Conservation (phyloP, 2,329 filamentous ascomycete species). For the Penicillium decumbens region DNA sequence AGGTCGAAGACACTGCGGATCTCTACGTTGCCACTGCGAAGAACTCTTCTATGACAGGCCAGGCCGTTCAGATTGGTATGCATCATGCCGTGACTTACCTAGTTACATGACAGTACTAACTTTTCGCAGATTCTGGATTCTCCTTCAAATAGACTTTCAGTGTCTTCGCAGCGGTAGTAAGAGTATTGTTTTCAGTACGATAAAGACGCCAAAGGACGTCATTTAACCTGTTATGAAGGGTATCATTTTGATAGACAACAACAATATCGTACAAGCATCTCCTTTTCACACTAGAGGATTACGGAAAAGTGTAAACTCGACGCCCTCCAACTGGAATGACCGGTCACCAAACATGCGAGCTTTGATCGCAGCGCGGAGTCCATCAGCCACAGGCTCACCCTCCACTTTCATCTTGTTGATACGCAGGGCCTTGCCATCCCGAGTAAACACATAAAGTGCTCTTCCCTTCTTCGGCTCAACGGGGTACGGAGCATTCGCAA, state of each 20-base stretch:
- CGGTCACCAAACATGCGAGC: slow-evolving; percentile 36
- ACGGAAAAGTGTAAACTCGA: slow-evolving; percentile 31
- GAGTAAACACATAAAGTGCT: slow-evolving; percentile 36
- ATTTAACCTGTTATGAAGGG: slow-evolving; percentile 1
- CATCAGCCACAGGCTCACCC: slow-evolving; percentile 34
- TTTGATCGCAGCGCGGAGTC: slow-evolving; percentile 37
- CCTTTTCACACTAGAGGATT: slow-evolving; percentile 29
- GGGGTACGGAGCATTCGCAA: slow-evolving; percentile 28
- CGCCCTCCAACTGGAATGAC: slow-evolving; percentile 24
- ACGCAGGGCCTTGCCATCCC: slow-evolving; percentile 34
- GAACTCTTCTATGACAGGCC: slow-evolving; percentile 46
- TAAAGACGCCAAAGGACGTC: not conserved
- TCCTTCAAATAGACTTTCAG: slow-evolving; percentile 17
- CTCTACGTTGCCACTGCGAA: slow-evolving; percentile 40
- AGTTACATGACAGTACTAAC: slow-evolving; percentile 8
- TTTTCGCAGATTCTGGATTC: slow-evolving; percentile 31
- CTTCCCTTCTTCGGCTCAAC: slow-evolving; percentile 25
- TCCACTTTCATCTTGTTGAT: slow-evolving; percentile 41
- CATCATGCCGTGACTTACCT: not conserved
- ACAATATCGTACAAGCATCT: slow-evolving; percentile 13
- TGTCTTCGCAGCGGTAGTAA: not conserved
- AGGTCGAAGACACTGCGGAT: slow-evolving; percentile 42
- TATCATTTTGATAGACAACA: slow-evolving; percentile 20
- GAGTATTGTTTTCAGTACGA: not conserved
- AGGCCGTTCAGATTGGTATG: slow-evolving; percentile 42